Evolutionary conservation across 495 filamentous ascomycete species (phyloP), one percentile per base, ranked within the genome.

Genomic region (Niebla homalea): DNA sequence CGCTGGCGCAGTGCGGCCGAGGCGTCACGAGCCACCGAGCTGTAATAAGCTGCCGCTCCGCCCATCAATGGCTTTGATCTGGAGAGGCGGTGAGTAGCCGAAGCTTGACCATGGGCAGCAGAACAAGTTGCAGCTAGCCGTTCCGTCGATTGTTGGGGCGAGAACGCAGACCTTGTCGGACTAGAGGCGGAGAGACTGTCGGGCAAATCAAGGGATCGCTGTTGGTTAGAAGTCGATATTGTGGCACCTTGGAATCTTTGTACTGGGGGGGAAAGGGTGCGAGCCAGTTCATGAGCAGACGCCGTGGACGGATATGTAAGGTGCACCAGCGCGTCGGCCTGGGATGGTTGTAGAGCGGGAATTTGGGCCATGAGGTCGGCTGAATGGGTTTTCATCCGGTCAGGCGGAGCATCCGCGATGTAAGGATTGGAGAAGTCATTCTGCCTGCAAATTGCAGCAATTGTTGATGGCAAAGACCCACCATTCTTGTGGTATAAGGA

Each of bases 21-120:
- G 8, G 66, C 62, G 23, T 79, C 72, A 40, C 78, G 76, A 14
- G 73, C 79, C 1, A 76, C 60, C 16, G 78, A 61, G 3, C 72
- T 69, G 57, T 89, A 89, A 58, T 83, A 79, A 0, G 76, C 78
- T 3, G 81, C 79, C 5, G 73, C 84, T 22, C 73, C 82, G 16
- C 74, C 77, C 73, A 84, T 82, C 12, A 84, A 62, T 3, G 59
- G 79, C 50, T 82, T 73, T 0, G 84, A 87, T 55, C 71, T 79
- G 15, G 75, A 77, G 51, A 72, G 77, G 29, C 78, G 78, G 55
- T 80, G 76, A 4, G 81, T 75, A 41, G 70, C 67, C 7, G 69
- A 65, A 2, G 84, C 84, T 68, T 85, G 74, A 4, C 62, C 57
- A 50, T 80, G 76, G 2, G 81, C 80, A 6, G 60, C 56, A 0